phyloP scores from a whole-genome alignment of 805 yeast species.

The Metschnikowia peoriensis region DNA sequence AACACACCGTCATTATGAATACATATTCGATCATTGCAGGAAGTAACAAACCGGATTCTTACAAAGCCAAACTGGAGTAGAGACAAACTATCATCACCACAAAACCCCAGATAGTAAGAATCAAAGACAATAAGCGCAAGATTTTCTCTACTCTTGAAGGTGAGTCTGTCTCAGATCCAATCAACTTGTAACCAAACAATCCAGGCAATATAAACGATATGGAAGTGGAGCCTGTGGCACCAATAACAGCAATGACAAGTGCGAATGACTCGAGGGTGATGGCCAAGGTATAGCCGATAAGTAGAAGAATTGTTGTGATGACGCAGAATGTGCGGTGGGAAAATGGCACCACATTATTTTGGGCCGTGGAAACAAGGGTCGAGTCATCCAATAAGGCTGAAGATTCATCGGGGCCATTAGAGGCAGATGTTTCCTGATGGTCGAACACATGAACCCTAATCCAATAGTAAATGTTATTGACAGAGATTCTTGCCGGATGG shows the following conservation, averaged over 20 bases:
- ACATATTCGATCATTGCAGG: too few species aligned
- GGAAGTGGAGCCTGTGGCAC: slow-evolving; percentile 81
- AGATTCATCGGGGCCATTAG: slow-evolving; percentile 7
- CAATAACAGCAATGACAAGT: slow-evolving; percentile 67
- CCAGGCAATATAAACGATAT: slow-evolving; percentile 81
- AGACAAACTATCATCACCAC: slow-evolving; percentile 52
- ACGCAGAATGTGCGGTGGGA: slow-evolving; percentile 45
- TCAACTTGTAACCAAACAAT: slow-evolving; percentile 62
- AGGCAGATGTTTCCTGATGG: neutral
- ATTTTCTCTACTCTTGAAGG: slow-evolving; percentile 28
- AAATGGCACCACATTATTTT: slow-evolving; percentile 41
- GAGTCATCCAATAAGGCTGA: slow-evolving; percentile 13
- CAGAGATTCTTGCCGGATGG: slow-evolving; percentile 85
- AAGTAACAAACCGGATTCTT: neutral
- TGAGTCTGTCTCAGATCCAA: slow-evolving; percentile 32
- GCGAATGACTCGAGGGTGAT: slow-evolving; percentile 62
- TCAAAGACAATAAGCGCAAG: slow-evolving; percentile 41
- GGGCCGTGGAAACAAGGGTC: neutral
- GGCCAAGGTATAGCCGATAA: slow-evolving; percentile 55
- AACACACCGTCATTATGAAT: too few species aligned
- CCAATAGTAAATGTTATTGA: slow-evolving; percentile 67
- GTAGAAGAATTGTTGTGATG: slow-evolving; percentile 48
- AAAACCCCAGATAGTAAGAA: slow-evolving; percentile 52
- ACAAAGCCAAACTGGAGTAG: slow-evolving; percentile 19
- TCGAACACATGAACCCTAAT: slow-evolving; percentile 20